A percentile compares a stretch with the other conserved stretches of the same genome.
phyloP scores from a whole-genome alignment of 2,329 filamentous ascomycete genomes.

The Tolypocladium endophyticum region DNA sequence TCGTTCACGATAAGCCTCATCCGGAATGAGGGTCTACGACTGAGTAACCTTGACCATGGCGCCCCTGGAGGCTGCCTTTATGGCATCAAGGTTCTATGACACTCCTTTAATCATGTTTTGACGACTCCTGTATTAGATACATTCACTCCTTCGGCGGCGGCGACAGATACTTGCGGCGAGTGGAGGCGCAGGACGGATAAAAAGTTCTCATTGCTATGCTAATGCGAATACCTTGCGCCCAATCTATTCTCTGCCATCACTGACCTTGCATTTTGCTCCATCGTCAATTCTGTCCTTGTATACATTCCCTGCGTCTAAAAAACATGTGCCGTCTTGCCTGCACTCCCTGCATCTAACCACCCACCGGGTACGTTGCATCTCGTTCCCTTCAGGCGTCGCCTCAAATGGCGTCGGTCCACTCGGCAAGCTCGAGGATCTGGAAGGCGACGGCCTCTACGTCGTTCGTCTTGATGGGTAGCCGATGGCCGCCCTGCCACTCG shows the following conservation, averaged over 20 bases:
- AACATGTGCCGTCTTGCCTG: no score
- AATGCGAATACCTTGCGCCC: not conserved
- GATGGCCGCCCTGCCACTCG: slow-evolving; percentile 65
- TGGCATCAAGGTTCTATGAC: not conserved
- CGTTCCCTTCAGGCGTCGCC: not conserved
- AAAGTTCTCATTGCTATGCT: not conserved
- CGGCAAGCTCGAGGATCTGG: slow-evolving; percentile 15
- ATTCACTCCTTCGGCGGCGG: not conserved
- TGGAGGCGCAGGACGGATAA: not conserved
- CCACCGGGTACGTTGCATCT: no score
- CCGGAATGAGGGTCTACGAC: not conserved
- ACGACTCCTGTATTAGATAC: not conserved
- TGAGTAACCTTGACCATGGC: not conserved
- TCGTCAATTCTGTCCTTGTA: no score
- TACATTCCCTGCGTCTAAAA: not conserved
- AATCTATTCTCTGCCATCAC: not conserved
- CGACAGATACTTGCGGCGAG: not conserved
- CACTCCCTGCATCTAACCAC: not conserved
- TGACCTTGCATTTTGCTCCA: not conserved
- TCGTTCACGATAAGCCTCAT: not conserved
- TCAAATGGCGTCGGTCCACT: slow-evolving; percentile 3
- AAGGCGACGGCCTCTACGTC: slow-evolving; percentile 44
- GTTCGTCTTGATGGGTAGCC: slow-evolving; percentile 55
- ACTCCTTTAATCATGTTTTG: not conserved
- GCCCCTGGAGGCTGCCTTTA: not conserved